Percentiles rank a stretch among this genome's conserved stretches.
Evolutionary conservation across 2,329 filamentous ascomycete genomes (phyloP).

Genomic region (Clarireedia homoeocarpa): DNA sequence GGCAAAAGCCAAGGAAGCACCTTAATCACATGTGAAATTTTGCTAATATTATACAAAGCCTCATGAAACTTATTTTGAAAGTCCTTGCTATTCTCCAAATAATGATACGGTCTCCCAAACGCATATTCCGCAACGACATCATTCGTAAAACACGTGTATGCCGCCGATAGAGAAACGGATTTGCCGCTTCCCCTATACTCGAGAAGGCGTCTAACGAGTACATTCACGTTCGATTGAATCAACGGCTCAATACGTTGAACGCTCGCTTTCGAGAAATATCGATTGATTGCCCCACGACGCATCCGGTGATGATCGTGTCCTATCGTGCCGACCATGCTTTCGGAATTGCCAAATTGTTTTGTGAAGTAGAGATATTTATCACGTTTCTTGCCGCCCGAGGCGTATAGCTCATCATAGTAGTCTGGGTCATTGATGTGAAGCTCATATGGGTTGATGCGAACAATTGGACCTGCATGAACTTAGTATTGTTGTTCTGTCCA

Average conservation of each 20-base stretch:
- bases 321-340: conserved; percentile 11
- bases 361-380: conserved; percentile 13
- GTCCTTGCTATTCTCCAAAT: conserved; percentile 7
- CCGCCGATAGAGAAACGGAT: background rate
- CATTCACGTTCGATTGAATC: conserved; percentile 15
- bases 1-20: conserved; percentile 1
- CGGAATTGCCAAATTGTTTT: conserved; percentile 3
- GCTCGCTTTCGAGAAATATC: conserved; percentile 18
- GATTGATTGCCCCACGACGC: conserved; percentile 15
- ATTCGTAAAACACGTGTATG: conserved; percentile 9
- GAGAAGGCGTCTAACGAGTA: conserved; percentile 5
- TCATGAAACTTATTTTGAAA: conserved; percentile 4
- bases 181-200: conserved; percentile 7
- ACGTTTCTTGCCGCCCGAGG: conserved; percentile 11
- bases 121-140: conserved; percentile 25
- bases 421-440: conserved; percentile 31
- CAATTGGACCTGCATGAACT: conserved; percentile 21
- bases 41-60: background rate
- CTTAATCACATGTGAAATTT: conserved; percentile 3
- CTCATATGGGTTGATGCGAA: conserved; percentile 33
- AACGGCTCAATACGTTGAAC: conserved; percentile 15
- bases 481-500: background rate
- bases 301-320: conserved; percentile 17
- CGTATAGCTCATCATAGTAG: conserved; percentile 36
- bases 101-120: conserved; percentile 17